Percentiles rank a stretch among this genome's conserved stretches.
These are phyloP conservation scores for Rhinocladiella similis DNA, from an alignment of 2,329 filamentous ascomycete species.

Conservation along the genomic window DNA sequence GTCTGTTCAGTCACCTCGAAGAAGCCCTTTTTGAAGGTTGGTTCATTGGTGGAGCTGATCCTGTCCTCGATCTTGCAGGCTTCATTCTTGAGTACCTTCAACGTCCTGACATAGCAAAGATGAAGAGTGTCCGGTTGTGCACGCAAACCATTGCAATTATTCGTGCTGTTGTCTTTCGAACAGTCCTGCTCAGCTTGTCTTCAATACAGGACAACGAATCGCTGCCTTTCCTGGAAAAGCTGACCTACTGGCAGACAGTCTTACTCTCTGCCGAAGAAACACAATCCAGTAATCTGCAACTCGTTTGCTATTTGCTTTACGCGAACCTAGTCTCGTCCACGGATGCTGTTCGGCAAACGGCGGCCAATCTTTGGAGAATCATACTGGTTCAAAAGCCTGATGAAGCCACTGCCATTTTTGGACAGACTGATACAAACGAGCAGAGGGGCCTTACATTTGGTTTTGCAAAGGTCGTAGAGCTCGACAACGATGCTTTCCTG, in stretches of 20 bases:
- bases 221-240: conserved; percentile 73
- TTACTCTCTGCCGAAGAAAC: conserved; percentile 75
- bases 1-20: conserved; percentile 76
- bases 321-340: conserved; percentile 76
- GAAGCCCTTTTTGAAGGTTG: conserved; percentile 95
- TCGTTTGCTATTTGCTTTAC: conserved; percentile 93
- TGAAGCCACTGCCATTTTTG: conserved; percentile 73
- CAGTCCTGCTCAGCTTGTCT: conserved; percentile 78
- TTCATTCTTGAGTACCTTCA: conserved; percentile 86
- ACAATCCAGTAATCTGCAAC: conserved; percentile 77
- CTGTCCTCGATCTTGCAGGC: conserved; percentile 81
- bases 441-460: conserved; percentile 71
- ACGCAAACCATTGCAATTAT: conserved; percentile 78
- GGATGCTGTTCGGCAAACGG: conserved; percentile 67
- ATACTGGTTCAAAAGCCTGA: conserved; percentile 90
- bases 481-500: conserved; percentile 87
- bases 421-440: conserved; percentile 67
- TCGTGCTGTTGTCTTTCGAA: conserved; percentile 72
- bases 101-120: conserved; percentile 72
- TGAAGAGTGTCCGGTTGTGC: conserved; percentile 91
- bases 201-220: conserved; percentile 74
- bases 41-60: conserved; percentile 86
- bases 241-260: conserved; percentile 95
- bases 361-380: conserved; percentile 85
- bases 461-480: conserved; percentile 79